Evolutionary conservation across 148 eudicot genomes (phyloP), one percentile per base, ranked within the genome.

Genomic region (Rhododendron molle): DNA sequence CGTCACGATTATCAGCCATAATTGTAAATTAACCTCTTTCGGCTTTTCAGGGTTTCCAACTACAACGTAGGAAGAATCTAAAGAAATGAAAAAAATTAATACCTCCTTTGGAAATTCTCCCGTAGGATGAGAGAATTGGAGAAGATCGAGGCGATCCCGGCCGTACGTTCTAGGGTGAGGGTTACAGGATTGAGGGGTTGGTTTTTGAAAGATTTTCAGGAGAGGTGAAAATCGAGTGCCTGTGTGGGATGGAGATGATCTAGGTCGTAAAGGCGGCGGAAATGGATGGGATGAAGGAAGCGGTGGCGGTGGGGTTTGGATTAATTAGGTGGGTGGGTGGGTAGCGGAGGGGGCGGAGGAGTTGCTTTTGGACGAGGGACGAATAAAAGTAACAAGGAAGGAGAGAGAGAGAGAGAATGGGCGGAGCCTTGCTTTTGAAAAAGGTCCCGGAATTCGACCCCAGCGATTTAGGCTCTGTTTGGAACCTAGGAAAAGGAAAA

Each of bases 281-380:
- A 28, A 47, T 40, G 80, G 50, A 72, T 40, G 46, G 21, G 69
- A 28, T 16, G 34, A 20, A 54, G 40, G 18, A 34, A 16, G 83
- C 67, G 67, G 69, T 49, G 83, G 72, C 78, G 44, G 46, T 16
- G 44, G n/a, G 2, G 18, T 32, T 82, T 16, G 50, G 84, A 2
- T 62, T 6, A 58, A 58, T 56, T 56, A 56, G 7, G 79, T 36
- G 56, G 47, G 20, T 16, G 20, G 47, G 83, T n/a, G 16, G 72
- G 65, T 20, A 81, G 78, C 23, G 76, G 71, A 46, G 81, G 34
- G 3, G 47, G 44, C 32, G 71, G 71, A 11, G 67, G 38, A 20
- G 65, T 26, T 56, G 40, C 80, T 86, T 86, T 86, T 52, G 4
- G 86, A 73, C 52, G 83, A 65, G 60, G 86, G 82, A 74, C 5